Base-by-base conservation (phyloP, 2,329 filamentous ascomycete species). In the Talaromyces islandicus region DNA sequence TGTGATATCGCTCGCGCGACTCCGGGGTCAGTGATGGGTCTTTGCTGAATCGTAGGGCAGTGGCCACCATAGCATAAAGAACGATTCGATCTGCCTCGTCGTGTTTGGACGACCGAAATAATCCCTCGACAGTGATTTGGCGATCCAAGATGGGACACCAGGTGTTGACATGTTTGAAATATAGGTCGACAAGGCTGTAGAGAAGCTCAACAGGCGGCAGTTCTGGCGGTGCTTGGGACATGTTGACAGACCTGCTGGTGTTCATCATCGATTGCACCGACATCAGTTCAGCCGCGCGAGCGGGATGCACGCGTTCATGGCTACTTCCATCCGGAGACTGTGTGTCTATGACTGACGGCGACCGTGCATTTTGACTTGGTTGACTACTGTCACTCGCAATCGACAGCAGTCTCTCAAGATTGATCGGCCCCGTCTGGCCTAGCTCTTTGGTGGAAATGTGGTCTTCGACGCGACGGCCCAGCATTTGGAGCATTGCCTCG, bases 91-190 rank as follows among this genome's bases (percentile, higher is more conserved):
- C 92, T 1, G 88, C 86, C 73, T 95, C 90, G 35, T 92, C 89
- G 2, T 93, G 78, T 2, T 86, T 84, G 0, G 86, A 85, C 1
- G 88, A 84, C 0, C 91, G 90, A 66, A 96, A 96, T 0, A 96
- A 81, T 0, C 87, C 85, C 66, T 96, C 90, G 7, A 96, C 75
- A 0, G 91, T 96, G 4, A 88, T 87, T 68, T 90, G 87, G 21
- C 91, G 85, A 73, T 96, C 90, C 21, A 96, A 78, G 25, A 96
- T 93, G 0, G 92, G 92, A 70, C 91, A 96, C 88, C 88, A 91
- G 0, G 88, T 88, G 68, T 91, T 91, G 70, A 91, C 85, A 68
- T 91, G 86, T 64, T 90, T 89, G 68, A 92, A 92, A 70, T 90
- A 92, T 0, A 91, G 79, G 67, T 91, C 88, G 10, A 88, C 88